Percentiles rank a stretch among this genome's conserved stretches.
Evolutionary conservation across 768 basidiomycete genomes (phyloP).

Genomic region (Cubamyces sp.): DNA sequence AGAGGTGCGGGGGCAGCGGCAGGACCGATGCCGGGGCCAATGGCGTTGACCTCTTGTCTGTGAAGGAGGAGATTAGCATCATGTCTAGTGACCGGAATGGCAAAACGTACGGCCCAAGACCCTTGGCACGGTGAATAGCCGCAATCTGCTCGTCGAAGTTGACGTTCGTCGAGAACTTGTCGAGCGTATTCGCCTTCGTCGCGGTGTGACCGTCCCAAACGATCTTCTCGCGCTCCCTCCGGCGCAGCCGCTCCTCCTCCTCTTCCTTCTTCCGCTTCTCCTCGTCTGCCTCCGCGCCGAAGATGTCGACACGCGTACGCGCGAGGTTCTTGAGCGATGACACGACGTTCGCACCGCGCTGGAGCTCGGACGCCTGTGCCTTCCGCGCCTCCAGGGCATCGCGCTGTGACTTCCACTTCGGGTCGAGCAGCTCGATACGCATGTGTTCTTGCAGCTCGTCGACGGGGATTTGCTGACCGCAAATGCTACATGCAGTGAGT

Average conservation of each 20-base stretch:
- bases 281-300: conserved; percentile 93
- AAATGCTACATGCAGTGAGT: conserved; percentile 89
- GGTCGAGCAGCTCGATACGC: conserved; percentile 97
- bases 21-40: conserved; percentile 88
- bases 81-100: conserved; percentile 13
- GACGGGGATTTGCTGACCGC: conserved; percentile 94
- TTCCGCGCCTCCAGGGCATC: conserved; percentile 87
- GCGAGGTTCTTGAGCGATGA: conserved; percentile 93
- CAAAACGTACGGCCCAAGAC: conserved; percentile 76
- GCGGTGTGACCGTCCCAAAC: conserved; percentile 99
- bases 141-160: conserved; percentile 99
- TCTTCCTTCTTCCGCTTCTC: conserved; percentile 87
- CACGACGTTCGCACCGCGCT: conserved; percentile 91
- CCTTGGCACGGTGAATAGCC: conserved; percentile 92
- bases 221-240: conserved; percentile 91
- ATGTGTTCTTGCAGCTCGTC: conserved; percentile 97
- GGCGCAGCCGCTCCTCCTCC: conserved; percentile 77
- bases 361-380: conserved; percentile 84
- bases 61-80: conserved; percentile 21
- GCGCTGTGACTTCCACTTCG: conserved; percentile 97
- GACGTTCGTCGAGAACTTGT: conserved; percentile 91
- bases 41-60: conserved; percentile 77
- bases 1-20: conserved; percentile 69
- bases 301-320: conserved; percentile 95
- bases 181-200: conserved; percentile 87